Evolutionary conservation across 1,284 basidiomycete species (phyloP), one percentile per base, ranked within the genome.

Genomic region (Caloboletus firmus): DNA sequence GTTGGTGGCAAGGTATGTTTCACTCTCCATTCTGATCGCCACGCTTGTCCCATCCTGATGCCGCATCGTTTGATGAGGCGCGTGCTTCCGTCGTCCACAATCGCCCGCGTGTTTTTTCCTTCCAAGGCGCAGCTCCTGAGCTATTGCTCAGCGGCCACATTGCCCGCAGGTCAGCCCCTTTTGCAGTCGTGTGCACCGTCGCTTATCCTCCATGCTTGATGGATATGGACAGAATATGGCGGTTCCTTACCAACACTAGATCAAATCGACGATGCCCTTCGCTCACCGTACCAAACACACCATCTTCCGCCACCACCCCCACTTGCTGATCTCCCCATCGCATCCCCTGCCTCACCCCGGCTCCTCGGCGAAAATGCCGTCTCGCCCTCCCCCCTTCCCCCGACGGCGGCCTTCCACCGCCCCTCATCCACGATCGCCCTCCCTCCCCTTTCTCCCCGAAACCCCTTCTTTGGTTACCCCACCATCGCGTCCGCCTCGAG

Each of bases 401-500:
- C 28, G n/a, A 1, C 35, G 2, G 4, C 26, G 3, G 10, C 39
- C 1, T 30, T 24, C 8, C 4, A 26, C 30, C 46, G 35, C 36
- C n/a, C 8, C n/a, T 48, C 53, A 13, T 62, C 56, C n/a, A 57
- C 71, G 61, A 68, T 83, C 55, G 74, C 78, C 28, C 53, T 66
- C 18, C 30, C 55, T 0, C 75, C 82, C 15, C 79, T 79, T 24
- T 89, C 88, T 26, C 62, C 74, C 36, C 70, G 82, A 47, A 93
- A 93, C 61, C 91, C 91, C 0, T 93, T 87, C 72, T 93, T 84
- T 62, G 91, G 91, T n/a, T 94, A 94, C 68, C 89, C 92, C 0
- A 72, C 76, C 45, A 71, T 72, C 50, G 64, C 72, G 43, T 68
- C 73, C 36, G 66, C 67, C 48, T 65, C 72, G 34, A 69, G 60